Evolutionary conservation across 345 rosid genomes (phyloP), one percentile per base, ranked within the genome.

Genomic region (Anacardium occidentale): DNA sequence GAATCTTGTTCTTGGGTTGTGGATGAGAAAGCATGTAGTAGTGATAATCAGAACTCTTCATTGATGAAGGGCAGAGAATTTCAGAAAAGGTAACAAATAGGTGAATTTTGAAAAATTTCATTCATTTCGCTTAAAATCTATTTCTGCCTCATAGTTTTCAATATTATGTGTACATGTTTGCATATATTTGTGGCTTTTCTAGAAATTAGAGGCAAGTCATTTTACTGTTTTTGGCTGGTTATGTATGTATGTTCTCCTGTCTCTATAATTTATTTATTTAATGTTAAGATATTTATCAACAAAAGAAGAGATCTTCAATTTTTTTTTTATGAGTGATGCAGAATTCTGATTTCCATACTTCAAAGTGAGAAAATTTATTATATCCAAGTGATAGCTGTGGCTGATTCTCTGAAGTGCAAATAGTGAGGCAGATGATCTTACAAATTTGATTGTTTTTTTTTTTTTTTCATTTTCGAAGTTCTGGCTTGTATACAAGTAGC

Each of bases 1-100:
- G 98, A 90, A 81, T 95, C 91, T 68, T 86, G 84, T 64, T 91
- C 97, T 48, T 84, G 87, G 85, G 73, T 68, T 77, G 86, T 79
- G 34, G 98, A 89, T 69, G 94, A 95, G 59, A 91, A 81, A 80
- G 88, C 84, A 61, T 85, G 80, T 69, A 85, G 90, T 75, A 90
- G 91, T 76, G 93, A 89, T 79, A 79, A 82, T 66, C 87, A 82
- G 66, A 85, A 73, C 63, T 82, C 85, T 57, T 52, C 88, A 71
- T 50, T 75, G 34, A 56, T 52, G 69, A 86, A 77, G 85, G 79
- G 75, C 65, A 86, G 83, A 65, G 80, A 82, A 66, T 47, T 32
- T 74, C 83, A 66, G 20, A 85, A 76, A 74, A 88, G 98, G 99
- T 95, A 66, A 54, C 11, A 42, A 66, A 14, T 26, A 48, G 10